Evolutionary conservation across 2,329 filamentous ascomycete species (phyloP).

Genomic region (Harringtonia lauricola): DNA sequence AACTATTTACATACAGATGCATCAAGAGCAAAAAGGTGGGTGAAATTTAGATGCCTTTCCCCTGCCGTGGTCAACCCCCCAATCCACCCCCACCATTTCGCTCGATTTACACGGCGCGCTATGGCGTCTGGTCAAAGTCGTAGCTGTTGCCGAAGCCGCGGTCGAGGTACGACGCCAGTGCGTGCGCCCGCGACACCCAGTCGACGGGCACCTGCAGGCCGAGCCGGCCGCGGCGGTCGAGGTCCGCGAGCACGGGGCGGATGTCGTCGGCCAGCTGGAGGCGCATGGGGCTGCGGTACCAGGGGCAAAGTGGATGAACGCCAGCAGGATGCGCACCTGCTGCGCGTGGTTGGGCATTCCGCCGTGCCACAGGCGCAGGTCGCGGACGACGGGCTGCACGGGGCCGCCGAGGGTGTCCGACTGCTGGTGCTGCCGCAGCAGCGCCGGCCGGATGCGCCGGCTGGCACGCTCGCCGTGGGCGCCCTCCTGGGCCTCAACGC

Average conservation of each 20-base stretch:
- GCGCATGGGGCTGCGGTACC: conserved; percentile 19
- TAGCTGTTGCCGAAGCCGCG: neutral
- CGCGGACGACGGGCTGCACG: conserved; percentile 31
- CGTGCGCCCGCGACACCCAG: neutral
- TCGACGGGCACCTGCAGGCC: neutral
- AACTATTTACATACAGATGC: too few relatives aligned
- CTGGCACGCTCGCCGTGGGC: conserved; percentile 40
- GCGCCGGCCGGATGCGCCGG: conserved; percentile 31
- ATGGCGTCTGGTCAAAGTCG: neutral
- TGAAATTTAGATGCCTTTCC: too few relatives aligned
- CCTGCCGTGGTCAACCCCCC: too few relatives aligned
- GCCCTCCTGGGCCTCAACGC: conserved; percentile 32
- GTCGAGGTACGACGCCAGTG: neutral
- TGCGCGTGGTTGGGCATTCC: conserved; percentile 32
- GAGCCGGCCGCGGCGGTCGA: conserved; percentile 9
- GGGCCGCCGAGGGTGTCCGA: too few relatives aligned
- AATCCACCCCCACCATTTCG: too few relatives aligned
- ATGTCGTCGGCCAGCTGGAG: conserved; percentile 5
- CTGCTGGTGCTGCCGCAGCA: conserved; percentile 31
- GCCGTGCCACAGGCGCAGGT: conserved; percentile 37
- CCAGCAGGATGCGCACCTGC: conserved; percentile 31
- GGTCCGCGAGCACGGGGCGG: conserved; percentile 11
- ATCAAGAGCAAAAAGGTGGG: too few relatives aligned
- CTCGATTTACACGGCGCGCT: too few relatives aligned
- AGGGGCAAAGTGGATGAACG: conserved; percentile 25